phyloP scores from a whole-genome alignment of 768 basidiomycete species.

The Lactarius vividus region DNA sequence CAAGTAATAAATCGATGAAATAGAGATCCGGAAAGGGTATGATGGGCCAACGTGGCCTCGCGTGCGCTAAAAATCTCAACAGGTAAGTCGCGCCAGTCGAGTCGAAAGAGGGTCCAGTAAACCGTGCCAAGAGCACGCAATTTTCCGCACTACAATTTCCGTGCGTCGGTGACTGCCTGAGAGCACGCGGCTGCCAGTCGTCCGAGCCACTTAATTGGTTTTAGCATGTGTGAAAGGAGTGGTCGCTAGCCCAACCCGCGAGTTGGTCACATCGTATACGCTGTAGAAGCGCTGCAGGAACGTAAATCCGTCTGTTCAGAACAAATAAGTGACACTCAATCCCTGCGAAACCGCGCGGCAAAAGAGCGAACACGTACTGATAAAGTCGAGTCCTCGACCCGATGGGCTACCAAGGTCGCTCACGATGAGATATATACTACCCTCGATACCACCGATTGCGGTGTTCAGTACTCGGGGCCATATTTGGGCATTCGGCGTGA shows the following conservation, averaged over 20 bases:
- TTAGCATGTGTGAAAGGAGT: slow-evolving; percentile 28
- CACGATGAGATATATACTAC: slow-evolving; percentile 40
- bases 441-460: slow-evolving; percentile 50
- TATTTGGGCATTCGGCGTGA: slow-evolving; percentile 65
- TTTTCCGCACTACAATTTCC: not conserved
- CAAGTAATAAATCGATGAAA: too few species aligned
- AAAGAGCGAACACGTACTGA: slow-evolving; percentile 4
- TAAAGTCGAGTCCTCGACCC: slow-evolving; percentile 35
- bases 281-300: slow-evolving; percentile 26
- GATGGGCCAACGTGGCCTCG: too few species aligned
- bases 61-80: too few species aligned
- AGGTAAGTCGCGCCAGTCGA: not conserved
- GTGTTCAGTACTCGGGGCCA: slow-evolving; percentile 63
- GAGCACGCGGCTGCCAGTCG: not conserved
- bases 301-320: not conserved
- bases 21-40: too few species aligned
- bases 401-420: slow-evolving; percentile 28
- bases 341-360: not conserved
- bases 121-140: not conserved
- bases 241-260: slow-evolving; percentile 29
- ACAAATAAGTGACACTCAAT: not conserved
- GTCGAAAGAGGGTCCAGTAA: not conserved
- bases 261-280: slow-evolving; percentile 28
- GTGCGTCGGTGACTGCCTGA: not conserved
- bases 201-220: slow-evolving; percentile 19